Conservation (phyloP, 1,284 basidiomycete species). For the Puccinia hordei region DNA sequence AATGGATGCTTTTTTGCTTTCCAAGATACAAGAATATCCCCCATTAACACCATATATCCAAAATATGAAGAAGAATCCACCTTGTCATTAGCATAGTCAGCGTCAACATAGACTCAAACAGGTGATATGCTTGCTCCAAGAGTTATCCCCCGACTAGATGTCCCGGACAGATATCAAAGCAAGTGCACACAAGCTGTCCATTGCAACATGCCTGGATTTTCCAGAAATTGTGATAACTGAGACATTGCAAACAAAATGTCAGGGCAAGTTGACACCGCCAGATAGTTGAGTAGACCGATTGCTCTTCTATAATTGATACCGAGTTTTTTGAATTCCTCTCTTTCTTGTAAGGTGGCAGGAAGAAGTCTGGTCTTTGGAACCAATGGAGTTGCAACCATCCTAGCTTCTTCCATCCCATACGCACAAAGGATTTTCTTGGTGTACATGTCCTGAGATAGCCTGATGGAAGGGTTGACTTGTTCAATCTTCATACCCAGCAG, state of each 20-base stretch:
- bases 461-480: background rate
- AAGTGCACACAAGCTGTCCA: background rate
- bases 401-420: background rate
- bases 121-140: background rate
- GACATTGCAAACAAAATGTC: constrained; percentile 9
- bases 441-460: background rate
- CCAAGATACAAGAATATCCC: background rate
- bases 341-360: background rate
- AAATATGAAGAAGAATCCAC: background rate
- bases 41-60: background rate
- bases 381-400: background rate
- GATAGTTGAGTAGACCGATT: constrained; percentile 22
- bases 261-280: constrained; percentile 1
- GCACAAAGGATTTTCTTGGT: background rate
- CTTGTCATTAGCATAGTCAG: constrained; percentile 2
- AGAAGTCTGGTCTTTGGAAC: background rate
- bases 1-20: background rate
- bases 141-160: background rate
- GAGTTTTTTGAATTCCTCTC: background rate
- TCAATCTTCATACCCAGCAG: constrained; percentile 28
- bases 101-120: background rate
- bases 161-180: constrained; percentile 1
- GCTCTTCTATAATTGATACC: background rate
- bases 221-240: no score
- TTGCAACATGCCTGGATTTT: background rate